Conservation (phyloP, 2,329 filamentous ascomycete genomes). For the Xylariaceae sp. region DNA sequence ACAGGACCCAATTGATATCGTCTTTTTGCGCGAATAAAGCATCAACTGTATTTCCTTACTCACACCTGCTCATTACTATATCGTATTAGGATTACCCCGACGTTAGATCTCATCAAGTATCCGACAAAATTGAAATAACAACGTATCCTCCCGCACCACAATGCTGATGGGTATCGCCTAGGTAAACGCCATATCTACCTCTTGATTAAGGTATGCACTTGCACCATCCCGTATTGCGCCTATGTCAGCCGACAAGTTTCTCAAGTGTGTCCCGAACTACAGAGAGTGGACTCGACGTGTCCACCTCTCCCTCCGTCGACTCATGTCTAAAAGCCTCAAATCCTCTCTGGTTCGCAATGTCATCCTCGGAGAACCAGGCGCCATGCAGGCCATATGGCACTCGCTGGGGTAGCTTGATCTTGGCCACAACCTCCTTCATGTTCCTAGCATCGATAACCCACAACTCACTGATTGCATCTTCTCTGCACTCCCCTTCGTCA, state of each 20-base stretch:
- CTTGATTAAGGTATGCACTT: not conserved
- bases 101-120: too few relatives aligned
- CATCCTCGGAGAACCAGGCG: conserved; percentile 52
- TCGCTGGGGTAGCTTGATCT: conserved; percentile 57
- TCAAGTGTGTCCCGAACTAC: conserved; percentile 20
- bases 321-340: conserved; percentile 17
- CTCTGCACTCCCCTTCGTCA: conserved; percentile 38
- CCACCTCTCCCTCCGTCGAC: conserved; percentile 13
- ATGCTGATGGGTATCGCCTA: too few relatives aligned
- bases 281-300: conserved; percentile 19
- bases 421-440: conserved; percentile 58
- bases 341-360: conserved; percentile 44
- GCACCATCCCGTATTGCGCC: not conserved
- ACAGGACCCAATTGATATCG: too few relatives aligned
- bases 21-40: too few relatives aligned
- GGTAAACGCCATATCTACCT: too few relatives aligned
- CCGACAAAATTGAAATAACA: too few relatives aligned
- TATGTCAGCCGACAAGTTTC: conserved; percentile 17
- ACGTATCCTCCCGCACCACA: too few relatives aligned
- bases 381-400: conserved; percentile 69
- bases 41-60: not conserved
- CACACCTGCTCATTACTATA: too few relatives aligned
- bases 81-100: too few relatives aligned
- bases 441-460: conserved; percentile 63
- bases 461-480: conserved; percentile 51